These are phyloP conservation scores for Saccharomycopsis sp. DNA, from an alignment of 805 yeast species.

Conservation along the genomic window DNA sequence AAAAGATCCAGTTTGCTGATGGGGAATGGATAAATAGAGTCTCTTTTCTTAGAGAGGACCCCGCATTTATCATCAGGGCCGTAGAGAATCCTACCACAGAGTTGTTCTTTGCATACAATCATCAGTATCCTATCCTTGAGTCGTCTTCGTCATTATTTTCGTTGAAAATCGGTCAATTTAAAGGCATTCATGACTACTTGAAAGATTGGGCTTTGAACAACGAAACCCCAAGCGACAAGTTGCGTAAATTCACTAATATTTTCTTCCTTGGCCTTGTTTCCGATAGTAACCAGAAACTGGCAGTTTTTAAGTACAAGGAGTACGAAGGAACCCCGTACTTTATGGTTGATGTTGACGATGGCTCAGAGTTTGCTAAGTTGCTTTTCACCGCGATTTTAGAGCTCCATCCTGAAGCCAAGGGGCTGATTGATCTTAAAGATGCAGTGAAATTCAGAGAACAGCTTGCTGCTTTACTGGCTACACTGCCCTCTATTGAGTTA, in stretches of 20 bases:
- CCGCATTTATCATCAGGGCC: conserved; percentile 39
- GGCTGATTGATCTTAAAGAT: conserved; percentile 1
- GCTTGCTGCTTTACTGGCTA: conserved; percentile 5
- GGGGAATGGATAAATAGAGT: conserved; percentile 45
- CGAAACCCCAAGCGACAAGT: conserved; percentile 2
- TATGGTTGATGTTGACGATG: conserved; percentile 49
- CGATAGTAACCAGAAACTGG: conserved; percentile 27
- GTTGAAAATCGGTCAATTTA: conserved; percentile 19
- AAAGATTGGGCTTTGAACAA: conserved; percentile 25
- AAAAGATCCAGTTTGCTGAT: neutral
- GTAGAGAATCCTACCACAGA: conserved; percentile 39
- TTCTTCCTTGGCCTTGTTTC: conserved; percentile 36
- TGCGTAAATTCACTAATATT: conserved; percentile 22
- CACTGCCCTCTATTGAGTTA: conserved; percentile 23
- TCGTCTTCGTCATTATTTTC: conserved; percentile 20
- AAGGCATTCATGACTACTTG: conserved; percentile 14
- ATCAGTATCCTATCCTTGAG: conserved; percentile 19
- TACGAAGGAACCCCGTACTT: conserved; percentile 59
- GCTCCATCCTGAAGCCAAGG: conserved; percentile 13
- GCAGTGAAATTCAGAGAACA: conserved; percentile 10
- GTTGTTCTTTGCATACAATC: conserved; percentile 32
- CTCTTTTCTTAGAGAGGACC: conserved; percentile 48
- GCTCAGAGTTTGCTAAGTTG: neutral
- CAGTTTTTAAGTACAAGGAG: conserved; percentile 31
- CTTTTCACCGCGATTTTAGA: conserved; percentile 9